Conservation (phyloP, 2,329 filamentous ascomycete genomes). For the Colletotrichum incanum region DNA sequence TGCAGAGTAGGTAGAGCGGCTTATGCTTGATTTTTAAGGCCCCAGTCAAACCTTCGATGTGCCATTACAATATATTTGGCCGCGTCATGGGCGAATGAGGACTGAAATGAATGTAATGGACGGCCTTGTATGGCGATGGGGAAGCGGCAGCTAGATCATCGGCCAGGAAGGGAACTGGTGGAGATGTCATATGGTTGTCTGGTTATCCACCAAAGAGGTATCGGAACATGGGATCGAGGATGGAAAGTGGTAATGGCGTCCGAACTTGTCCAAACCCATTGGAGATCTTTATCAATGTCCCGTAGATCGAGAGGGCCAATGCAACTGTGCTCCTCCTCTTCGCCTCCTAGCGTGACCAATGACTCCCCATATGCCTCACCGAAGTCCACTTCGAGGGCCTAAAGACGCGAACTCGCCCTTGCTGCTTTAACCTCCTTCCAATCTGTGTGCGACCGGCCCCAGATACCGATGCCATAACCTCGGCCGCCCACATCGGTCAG, state of each 20-base stretch:
- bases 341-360: background rate
- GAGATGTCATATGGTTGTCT: conserved; percentile 12
- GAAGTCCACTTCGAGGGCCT: conserved; percentile 6
- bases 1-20: conserved; percentile 1
- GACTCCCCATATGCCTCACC: background rate
- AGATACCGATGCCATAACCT: background rate
- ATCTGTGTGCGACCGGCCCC: background rate
- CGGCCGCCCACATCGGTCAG: conserved; percentile 5
- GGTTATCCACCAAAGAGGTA: conserved; percentile 21
- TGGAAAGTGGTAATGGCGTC: conserved; percentile 34
- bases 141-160: background rate
- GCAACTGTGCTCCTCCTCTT: conserved; percentile 12
- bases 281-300: conserved; percentile 14
- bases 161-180: background rate
- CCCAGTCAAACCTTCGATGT: conserved; percentile 13
- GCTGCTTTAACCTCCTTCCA: background rate
- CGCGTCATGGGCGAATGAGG: conserved; percentile 34
- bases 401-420: conserved; percentile 1
- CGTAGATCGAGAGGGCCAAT: conserved; percentile 24
- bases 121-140: conserved; percentile 22
- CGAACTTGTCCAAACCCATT: conserved; percentile 26
- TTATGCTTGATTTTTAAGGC: conserved; percentile 33
- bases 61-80: conserved; percentile 14
- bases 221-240: conserved; percentile 19
- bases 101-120: conserved; percentile 15